A percentile compares a stretch with the other conserved stretches of the same genome.
Conservation (phyloP, 164 flowering plant genomes). For the Tinospora cordifolia region DNA sequence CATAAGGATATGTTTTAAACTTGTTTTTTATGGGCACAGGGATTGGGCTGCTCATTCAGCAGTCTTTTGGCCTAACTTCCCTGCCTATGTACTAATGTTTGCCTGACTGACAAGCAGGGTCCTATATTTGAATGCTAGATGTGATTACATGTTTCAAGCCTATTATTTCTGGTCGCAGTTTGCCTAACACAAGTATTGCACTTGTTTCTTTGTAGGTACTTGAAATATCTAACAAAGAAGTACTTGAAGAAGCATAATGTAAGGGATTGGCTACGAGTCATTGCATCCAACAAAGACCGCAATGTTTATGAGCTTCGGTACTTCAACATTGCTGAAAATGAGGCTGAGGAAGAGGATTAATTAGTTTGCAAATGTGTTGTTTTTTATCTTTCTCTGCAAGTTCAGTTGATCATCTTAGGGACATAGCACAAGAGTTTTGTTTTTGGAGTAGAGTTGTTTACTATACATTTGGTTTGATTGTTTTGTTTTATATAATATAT, state of each 20-base stretch:
- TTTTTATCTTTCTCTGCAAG: neutral
- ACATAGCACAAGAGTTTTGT: slow-evolving; percentile 5
- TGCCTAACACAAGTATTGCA: neutral
- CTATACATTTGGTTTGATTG: neutral
- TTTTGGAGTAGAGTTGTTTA: slow-evolving; percentile 2
- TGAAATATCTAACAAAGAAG: slow-evolving; percentile 64
- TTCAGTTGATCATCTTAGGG: neutral
- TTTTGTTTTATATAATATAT: neutral
- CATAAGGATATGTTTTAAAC: too few relatives aligned
- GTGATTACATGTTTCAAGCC: too few relatives aligned
- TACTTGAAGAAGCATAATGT: slow-evolving; percentile 75
- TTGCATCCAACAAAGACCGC: slow-evolving; percentile 63
- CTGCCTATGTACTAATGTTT: too few relatives aligned
- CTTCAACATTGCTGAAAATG: slow-evolving; percentile 73
- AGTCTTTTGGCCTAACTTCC: too few relatives aligned
- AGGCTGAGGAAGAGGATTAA: slow-evolving; percentile 58
- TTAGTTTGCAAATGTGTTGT: neutral
- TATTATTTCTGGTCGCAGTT: too few relatives aligned
- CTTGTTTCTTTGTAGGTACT: slow-evolving; percentile 31
- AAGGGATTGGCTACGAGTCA: slow-evolving; percentile 64
- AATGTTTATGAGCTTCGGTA: slow-evolving; percentile 53
- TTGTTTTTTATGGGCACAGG: too few relatives aligned
- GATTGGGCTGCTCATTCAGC: too few relatives aligned
- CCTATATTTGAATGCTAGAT: too few relatives aligned
- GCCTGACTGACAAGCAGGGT: too few relatives aligned